Percentiles rank a stretch among this genome's conserved stretches.
Evolutionary conservation across 2,329 filamentous ascomycete genomes (phyloP).

Genomic region (Chrysoporthe puriensis): DNA sequence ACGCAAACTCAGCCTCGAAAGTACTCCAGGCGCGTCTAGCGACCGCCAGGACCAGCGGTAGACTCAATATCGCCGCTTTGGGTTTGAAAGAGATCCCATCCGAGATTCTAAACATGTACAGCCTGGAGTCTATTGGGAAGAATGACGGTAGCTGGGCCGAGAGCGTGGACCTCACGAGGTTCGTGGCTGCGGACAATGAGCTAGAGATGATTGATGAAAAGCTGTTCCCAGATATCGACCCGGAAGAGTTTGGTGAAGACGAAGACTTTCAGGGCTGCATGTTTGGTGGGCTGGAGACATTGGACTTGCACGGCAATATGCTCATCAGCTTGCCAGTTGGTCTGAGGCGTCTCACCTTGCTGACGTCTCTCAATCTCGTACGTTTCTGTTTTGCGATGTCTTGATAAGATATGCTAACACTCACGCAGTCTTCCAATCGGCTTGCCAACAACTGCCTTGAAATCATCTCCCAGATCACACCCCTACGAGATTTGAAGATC

Average conservation of each 20-base stretch:
- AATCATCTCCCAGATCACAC: conserved; percentile 71
- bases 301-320: conserved; percentile 87
- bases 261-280: conserved; percentile 72
- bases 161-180: conserved; percentile 80
- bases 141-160: conserved; percentile 82
- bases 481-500: conserved; percentile 79
- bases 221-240: conserved; percentile 75
- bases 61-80: conserved; percentile 87
- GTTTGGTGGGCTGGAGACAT: conserved; percentile 77
- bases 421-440: conserved; percentile 73
- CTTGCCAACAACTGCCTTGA: conserved; percentile 74
- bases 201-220: conserved; percentile 72
- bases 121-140: conserved; percentile 68
- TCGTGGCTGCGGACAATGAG: conserved; percentile 90
- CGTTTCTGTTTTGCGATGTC: conserved; percentile 35
- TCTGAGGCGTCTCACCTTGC: conserved; percentile 69
- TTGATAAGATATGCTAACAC: conserved; percentile 32
- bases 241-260: conserved; percentile 61
- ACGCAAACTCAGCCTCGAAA: conserved; percentile 63
- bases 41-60: conserved; percentile 74
- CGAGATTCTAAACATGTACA: conserved; percentile 90
- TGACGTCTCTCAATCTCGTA: conserved; percentile 84
- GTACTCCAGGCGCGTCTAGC: conserved; percentile 75
- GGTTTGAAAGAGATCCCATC: conserved; percentile 76
- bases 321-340: conserved; percentile 75